Percentiles rank a stretch among this genome's conserved stretches.
Conservation (phyloP, 495 filamentous ascomycete genomes). For the Xylaria acuta region DNA sequence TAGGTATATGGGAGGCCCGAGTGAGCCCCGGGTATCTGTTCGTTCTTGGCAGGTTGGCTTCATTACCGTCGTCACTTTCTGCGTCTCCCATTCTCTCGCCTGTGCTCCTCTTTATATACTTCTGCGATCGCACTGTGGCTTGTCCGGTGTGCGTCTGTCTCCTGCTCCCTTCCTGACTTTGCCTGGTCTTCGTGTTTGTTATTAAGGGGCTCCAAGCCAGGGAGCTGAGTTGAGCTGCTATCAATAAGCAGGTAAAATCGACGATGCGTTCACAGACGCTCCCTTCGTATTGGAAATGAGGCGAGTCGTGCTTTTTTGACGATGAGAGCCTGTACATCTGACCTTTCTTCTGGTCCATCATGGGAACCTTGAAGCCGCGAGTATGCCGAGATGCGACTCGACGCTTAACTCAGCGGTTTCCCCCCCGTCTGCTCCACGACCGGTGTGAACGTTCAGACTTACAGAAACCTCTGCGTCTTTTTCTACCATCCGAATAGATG, state of each 20-base stretch:
- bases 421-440: background rate
- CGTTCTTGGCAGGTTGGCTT: background rate
- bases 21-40: background rate
- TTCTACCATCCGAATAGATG: no score
- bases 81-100: background rate
- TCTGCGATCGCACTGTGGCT: background rate
- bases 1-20: background rate
- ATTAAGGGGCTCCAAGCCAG: background rate
- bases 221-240: background rate
- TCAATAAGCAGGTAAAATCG: background rate
- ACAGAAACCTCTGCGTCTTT: background rate
- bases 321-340: background rate
- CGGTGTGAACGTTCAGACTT: background rate
- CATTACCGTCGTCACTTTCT: background rate
- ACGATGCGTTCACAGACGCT: background rate
- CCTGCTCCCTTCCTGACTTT: background rate
- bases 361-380: background rate
- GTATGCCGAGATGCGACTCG: background rate
- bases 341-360: background rate
- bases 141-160: background rate
- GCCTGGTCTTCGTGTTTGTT: background rate
- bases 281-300: background rate
- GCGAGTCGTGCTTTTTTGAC: background rate
- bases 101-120: background rate
- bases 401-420: background rate